Percentiles rank a stretch among this genome's conserved stretches.
Evolutionary conservation across 306 rosid species (phyloP).

Genomic region (Heteromeles arbutifolia): DNA sequence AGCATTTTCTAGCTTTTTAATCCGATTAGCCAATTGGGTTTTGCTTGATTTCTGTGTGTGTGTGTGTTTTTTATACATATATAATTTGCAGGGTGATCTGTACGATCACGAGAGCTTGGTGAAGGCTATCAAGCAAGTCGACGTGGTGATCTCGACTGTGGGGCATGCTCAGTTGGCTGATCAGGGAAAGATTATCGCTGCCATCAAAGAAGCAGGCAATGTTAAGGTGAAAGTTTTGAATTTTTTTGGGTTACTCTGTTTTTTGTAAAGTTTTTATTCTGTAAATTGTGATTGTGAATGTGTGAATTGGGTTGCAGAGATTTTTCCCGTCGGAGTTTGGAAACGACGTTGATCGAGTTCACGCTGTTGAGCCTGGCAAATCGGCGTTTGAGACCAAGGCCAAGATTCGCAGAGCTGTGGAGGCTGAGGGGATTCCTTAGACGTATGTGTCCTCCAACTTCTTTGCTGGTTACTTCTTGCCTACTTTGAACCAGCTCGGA

Average conservation of each 20-base stretch:
- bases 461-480: conserved; percentile 35
- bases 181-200: conserved; percentile 27
- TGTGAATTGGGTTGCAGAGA: conserved; percentile 16
- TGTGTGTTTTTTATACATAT: too few species aligned
- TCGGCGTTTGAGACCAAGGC: conserved; percentile 18
- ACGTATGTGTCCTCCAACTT: conserved; percentile 30
- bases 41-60: neutral
- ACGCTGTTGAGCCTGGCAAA: conserved; percentile 42
- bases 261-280: neutral
- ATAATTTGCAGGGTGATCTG: neutral
- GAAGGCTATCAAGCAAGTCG: conserved; percentile 34
- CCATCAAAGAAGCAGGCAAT: conserved; percentile 37
- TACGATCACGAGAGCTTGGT: conserved; percentile 26
- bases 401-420: conserved; percentile 23
- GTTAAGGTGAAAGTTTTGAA: conserved; percentile 13
- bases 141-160: conserved; percentile 32
- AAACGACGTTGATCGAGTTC: conserved; percentile 33
- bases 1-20: neutral
- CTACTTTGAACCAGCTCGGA: conserved; percentile 24
- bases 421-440: conserved; percentile 35
- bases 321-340: conserved; percentile 42
- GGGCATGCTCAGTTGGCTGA: conserved; percentile 17
- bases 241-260: neutral
- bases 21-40: neutral
- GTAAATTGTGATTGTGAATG: neutral